phyloP scores from a whole-genome alignment of 352 stramenopile species.

The Phytophthora hybrid region DNA sequence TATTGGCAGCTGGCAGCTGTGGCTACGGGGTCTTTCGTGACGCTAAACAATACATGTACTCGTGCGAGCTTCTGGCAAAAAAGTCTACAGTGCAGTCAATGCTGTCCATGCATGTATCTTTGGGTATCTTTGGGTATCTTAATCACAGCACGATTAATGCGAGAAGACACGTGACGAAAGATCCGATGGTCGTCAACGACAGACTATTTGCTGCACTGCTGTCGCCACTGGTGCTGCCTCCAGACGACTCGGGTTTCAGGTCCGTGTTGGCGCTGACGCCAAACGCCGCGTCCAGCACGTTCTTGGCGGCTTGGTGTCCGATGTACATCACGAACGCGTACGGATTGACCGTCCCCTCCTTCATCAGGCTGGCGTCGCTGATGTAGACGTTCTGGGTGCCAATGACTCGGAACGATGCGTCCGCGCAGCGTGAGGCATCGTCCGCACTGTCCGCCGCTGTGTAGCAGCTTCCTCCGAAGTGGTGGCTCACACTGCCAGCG shows the following conservation, averaged over 20 bases:
- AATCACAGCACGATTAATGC: conserved; percentile 2
- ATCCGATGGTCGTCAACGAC: conserved; percentile 8
- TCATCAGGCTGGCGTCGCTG: conserved; percentile 55
- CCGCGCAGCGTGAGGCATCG: conserved; percentile 28
- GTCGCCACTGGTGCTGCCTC: conserved; percentile 9
- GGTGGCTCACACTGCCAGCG: conserved; percentile 40
- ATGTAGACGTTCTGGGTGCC: conserved; percentile 54
- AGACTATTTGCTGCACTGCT: conserved; percentile 1
- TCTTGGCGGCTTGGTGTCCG: conserved; percentile 47
- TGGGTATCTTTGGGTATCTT: background rate
- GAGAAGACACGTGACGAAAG: background rate
- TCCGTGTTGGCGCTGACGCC: conserved; percentile 16
- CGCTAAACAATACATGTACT: background rate
- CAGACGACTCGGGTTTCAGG: background rate
- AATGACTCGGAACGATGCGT: conserved; percentile 43
- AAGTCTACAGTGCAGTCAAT: background rate
- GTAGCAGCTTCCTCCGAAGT: conserved; percentile 60
- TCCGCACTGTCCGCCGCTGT: conserved; percentile 37
- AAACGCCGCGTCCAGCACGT: conserved; percentile 46
- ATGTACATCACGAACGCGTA: conserved; percentile 65
- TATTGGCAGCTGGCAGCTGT: background rate
- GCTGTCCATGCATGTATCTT: too few relatives aligned
- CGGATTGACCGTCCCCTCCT: conserved; percentile 56
- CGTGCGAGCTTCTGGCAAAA: background rate
- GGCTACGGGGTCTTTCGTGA: background rate